A percentile compares a stretch with the other conserved stretches of the same genome.
Evolutionary conservation across 257 asterid species (phyloP).

Genomic region (Salvia miltiorrhiza): DNA sequence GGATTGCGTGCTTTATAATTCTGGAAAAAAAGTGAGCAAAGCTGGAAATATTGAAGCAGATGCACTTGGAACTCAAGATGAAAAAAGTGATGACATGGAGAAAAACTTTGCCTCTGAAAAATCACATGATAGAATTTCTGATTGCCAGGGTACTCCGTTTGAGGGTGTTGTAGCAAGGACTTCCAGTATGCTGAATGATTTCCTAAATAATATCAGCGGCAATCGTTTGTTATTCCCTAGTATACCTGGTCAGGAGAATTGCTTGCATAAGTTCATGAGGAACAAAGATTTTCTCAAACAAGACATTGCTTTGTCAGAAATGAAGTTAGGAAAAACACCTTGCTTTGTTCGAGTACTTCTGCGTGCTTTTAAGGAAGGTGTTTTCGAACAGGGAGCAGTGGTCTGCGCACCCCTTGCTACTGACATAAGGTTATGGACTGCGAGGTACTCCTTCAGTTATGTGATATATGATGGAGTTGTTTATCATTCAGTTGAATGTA

Average conservation of each 20-base stretch:
- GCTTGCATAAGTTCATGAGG: constrained; percentile 43
- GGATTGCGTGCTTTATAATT: constrained; percentile 44
- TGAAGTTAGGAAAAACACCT: constrained; percentile 28
- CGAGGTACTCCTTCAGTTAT: constrained; percentile 39
- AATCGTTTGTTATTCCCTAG: constrained; percentile 52
- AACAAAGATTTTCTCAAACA: constrained; percentile 37
- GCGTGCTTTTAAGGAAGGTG: constrained; percentile 65
- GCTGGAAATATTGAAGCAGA: constrained; percentile 23
- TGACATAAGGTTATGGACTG: constrained; percentile 50
- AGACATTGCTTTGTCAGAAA: constrained; percentile 23
- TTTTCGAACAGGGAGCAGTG: constrained; percentile 84
- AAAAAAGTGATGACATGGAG: constrained; percentile 10
- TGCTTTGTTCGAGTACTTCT: constrained; percentile 62
- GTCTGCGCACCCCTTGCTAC: constrained; percentile 65
- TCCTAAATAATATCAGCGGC: constrained; percentile 25
- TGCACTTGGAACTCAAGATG: constrained; percentile 14
- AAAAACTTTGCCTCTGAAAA: constrained; percentile 15
- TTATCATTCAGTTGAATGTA: neutral
- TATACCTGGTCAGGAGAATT: constrained; percentile 32
- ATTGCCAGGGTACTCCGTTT: constrained; percentile 30
- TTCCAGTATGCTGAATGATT: constrained; percentile 41
- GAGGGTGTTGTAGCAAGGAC: constrained; percentile 69
- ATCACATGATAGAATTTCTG: constrained; percentile 12
- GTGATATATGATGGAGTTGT: neutral
- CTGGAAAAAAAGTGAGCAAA: constrained; percentile 17